phyloP scores from a whole-genome alignment of 306 rosid genomes.

The Pterocarpus santalinus region DNA sequence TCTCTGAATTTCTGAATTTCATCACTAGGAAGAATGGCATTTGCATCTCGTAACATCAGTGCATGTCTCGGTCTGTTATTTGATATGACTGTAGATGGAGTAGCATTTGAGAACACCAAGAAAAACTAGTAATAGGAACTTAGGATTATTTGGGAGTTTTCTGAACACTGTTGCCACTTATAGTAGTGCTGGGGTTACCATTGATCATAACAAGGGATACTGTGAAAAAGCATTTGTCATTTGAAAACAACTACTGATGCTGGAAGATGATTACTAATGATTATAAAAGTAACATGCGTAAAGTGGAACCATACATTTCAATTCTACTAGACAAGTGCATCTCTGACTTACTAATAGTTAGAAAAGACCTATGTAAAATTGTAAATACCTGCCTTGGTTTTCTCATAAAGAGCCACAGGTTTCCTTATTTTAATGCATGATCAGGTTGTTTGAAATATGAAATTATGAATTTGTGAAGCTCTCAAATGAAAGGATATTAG shows the following conservation, averaged over 20 bases:
- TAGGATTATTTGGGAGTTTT: slow-evolving; percentile 15
- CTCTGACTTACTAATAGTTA: not conserved
- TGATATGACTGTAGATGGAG: slow-evolving; percentile 6
- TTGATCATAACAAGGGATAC: not conserved
- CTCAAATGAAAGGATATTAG: slow-evolving; percentile 5
- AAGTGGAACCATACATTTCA: not conserved
- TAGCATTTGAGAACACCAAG: not conserved
- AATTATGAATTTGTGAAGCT: slow-evolving; percentile 11
- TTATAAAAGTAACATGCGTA: not conserved
- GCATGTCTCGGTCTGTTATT: not conserved
- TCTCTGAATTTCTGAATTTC: slow-evolving; percentile 23
- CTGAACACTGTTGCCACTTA: not conserved
- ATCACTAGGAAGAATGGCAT: slow-evolving; percentile 11
- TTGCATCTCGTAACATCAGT: not conserved
- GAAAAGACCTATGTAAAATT: not conserved
- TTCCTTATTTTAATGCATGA: slow-evolving; percentile 20
- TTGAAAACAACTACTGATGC: not conserved
- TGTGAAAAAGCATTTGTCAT: not conserved
- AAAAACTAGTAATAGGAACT: slow-evolving; percentile 6
- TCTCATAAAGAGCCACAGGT: slow-evolving; percentile 19
- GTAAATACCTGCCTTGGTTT: not conserved
- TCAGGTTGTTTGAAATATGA: slow-evolving; percentile 10
- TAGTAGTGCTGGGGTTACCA: not conserved
- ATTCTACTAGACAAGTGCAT: slow-evolving; percentile 7
- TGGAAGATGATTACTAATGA: not conserved